phyloP scores from a whole-genome alignment of 176 grass and related monocot species.

The Leersia perrieri region DNA sequence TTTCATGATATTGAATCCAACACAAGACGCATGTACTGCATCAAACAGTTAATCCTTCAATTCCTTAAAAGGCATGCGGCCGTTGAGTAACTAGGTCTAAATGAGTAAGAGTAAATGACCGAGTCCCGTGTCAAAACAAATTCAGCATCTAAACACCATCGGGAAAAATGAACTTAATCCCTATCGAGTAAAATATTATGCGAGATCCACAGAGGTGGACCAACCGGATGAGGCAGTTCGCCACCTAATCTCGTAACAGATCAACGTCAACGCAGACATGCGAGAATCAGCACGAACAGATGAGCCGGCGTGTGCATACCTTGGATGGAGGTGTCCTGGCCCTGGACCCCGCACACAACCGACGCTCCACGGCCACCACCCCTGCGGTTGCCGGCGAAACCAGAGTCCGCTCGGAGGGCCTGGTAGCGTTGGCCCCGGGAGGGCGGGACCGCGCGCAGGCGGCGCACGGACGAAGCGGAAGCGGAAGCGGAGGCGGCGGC shows the following conservation, averaged over 20 bases:
- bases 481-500: background rate
- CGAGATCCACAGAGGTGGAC: background rate
- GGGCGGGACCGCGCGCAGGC: slow-evolving; percentile 21
- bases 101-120: too few species aligned
- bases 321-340: slow-evolving; percentile 53
- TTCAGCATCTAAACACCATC: background rate
- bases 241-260: background rate
- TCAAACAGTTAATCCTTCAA: background rate
- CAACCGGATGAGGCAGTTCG: background rate
- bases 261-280: background rate
- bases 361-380: slow-evolving; percentile 9
- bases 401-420: slow-evolving; percentile 20
- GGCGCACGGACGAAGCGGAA: background rate
- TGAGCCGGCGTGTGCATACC: slow-evolving; percentile 21
- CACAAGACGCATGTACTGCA: background rate
- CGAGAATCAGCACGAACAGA: background rate
- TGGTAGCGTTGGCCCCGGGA: slow-evolving; percentile 27
- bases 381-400: background rate
- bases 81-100: background rate
- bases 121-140: background rate
- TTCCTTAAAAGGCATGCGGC: background rate
- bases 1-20: background rate
- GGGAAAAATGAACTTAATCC: background rate
- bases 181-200: background rate
- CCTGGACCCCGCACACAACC: slow-evolving; percentile 41